These are phyloP conservation scores for Triangularia setosa DNA, from an alignment of 2,329 filamentous ascomycete genomes.

Conservation along the genomic window DNA sequence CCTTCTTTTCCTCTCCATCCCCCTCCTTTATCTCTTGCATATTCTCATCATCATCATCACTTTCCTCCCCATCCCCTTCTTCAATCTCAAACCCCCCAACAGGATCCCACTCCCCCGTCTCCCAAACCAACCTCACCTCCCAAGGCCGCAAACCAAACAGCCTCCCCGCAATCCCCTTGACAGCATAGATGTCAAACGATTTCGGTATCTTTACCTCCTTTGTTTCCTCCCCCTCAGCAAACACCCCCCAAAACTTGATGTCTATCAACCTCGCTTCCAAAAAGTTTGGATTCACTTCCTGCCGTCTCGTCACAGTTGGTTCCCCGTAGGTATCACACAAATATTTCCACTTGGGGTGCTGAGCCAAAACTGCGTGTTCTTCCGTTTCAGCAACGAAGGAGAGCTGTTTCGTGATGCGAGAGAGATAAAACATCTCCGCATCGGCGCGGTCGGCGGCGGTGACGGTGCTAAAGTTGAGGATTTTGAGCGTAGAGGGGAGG, in stretches of 20 bases:
- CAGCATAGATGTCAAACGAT: constrained; percentile 73
- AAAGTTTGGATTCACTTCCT: constrained; percentile 68
- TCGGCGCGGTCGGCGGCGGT: constrained; percentile 72
- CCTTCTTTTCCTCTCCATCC: constrained; percentile 37
- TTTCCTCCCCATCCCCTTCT: constrained; percentile 51
- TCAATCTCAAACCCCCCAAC: constrained; percentile 60
- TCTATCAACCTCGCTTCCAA: constrained; percentile 73
- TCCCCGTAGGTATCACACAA: constrained; percentile 74
- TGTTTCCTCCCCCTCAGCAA: constrained; percentile 1
- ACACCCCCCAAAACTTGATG: constrained; percentile 49
- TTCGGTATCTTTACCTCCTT: constrained; percentile 60
- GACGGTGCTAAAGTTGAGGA: constrained; percentile 71
- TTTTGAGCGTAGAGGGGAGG: constrained; percentile 56
- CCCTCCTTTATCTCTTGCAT: constrained; percentile 18
- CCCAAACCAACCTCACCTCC: constrained; percentile 68
- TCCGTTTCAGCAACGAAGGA: constrained; percentile 53
- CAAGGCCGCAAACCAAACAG: constrained; percentile 65
- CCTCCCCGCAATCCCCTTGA: constrained; percentile 73
- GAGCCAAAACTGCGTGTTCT: constrained; percentile 51
- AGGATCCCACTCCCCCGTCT: constrained; percentile 88
- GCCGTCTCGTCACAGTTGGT: constrained; percentile 57
- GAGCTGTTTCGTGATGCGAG: constrained; percentile 74
- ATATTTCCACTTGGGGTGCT: constrained; percentile 68
- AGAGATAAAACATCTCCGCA: constrained; percentile 91
- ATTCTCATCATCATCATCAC: constrained; percentile 40